A percentile compares a stretch with the other conserved stretches of the same genome.
Conservation (phyloP, 2,329 filamentous ascomycete genomes). For the Cordyceps tenuipes region DNA sequence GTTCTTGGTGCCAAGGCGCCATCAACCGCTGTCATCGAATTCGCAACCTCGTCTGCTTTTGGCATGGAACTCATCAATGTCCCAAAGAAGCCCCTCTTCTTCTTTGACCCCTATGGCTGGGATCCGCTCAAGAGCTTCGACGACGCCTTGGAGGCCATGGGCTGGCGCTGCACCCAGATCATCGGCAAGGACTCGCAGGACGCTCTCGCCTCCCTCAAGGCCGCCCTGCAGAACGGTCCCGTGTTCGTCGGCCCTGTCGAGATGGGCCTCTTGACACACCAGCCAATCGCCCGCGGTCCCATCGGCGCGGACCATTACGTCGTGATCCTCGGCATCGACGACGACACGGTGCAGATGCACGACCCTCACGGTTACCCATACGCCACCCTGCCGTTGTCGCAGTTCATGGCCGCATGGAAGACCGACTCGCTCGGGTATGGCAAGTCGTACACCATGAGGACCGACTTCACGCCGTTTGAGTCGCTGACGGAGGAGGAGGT, state of each 20-base stretch:
- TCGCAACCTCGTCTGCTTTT: conserved; percentile 16
- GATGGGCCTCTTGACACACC: conserved; percentile 15
- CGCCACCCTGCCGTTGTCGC: conserved; percentile 12
- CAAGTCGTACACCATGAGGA: conserved; percentile 15
- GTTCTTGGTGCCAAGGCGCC: conserved; percentile 13
- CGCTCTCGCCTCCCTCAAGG: conserved; percentile 11
- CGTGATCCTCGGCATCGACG: conserved; percentile 11
- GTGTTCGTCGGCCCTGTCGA: conserved; percentile 16
- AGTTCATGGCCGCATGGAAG: conserved; percentile 15
- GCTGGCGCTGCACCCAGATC: conserved; percentile 12
- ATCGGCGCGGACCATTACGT: conserved; percentile 17
- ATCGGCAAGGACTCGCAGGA: conserved; percentile 13
- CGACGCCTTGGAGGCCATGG: conserved; percentile 11
- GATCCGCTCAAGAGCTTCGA: conserved; percentile 13
- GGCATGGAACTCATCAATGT: conserved; percentile 16
- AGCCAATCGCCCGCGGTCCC: conserved; percentile 12
- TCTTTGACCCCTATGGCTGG: conserved; percentile 17
- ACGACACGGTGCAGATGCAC: conserved; percentile 12
- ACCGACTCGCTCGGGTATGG: conserved; percentile 15
- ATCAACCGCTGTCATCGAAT: conserved; percentile 15
- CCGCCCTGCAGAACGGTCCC: conserved; percentile 12
- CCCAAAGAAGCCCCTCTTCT: conserved; percentile 8
- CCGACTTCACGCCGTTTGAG: conserved; percentile 12
- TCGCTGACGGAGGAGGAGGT: conserved; percentile 13
- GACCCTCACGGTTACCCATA: conserved; percentile 15